Percentiles rank a stretch among this genome's conserved stretches.
Evolutionary conservation across 2,329 filamentous ascomycete species (phyloP).

Genomic region (Helotiales sp.): DNA sequence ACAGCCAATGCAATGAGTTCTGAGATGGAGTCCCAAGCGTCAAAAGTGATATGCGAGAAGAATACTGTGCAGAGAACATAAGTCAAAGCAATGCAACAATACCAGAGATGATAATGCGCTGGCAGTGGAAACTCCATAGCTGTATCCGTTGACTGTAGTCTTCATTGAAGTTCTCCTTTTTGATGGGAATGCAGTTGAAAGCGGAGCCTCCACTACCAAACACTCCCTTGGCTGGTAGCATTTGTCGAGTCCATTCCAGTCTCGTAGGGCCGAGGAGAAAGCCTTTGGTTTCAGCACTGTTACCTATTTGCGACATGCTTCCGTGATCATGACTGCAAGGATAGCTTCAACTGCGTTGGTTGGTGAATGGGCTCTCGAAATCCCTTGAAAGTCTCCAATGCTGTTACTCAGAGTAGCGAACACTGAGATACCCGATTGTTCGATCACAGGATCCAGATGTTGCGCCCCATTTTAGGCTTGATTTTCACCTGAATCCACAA

Average conservation of each 20-base stretch:
- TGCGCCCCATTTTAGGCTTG: neutral
- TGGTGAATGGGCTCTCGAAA: neutral
- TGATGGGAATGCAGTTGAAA: neutral
- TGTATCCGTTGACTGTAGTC: neutral
- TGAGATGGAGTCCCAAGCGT: neutral
- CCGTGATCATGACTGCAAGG: neutral
- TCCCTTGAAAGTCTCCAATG: neutral
- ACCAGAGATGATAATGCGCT: neutral
- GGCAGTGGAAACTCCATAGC: neutral
- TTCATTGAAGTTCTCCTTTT: neutral
- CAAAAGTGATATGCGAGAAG: no score
- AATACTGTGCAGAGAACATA: neutral
- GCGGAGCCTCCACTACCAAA: neutral
- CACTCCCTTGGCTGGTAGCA: neutral
- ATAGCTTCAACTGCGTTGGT: neutral
- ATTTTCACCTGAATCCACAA: neutral
- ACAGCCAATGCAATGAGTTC: neutral
- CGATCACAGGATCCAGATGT: neutral
- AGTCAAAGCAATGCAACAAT: neutral
- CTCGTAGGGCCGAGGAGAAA: neutral
- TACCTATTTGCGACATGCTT: neutral
- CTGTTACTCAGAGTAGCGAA: neutral
- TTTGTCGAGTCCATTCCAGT: neutral
- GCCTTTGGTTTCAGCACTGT: neutral
- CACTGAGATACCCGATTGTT: neutral